phyloP scores from a whole-genome alignment of 495 filamentous ascomycete genomes.

The Penicillium herquei region DNA sequence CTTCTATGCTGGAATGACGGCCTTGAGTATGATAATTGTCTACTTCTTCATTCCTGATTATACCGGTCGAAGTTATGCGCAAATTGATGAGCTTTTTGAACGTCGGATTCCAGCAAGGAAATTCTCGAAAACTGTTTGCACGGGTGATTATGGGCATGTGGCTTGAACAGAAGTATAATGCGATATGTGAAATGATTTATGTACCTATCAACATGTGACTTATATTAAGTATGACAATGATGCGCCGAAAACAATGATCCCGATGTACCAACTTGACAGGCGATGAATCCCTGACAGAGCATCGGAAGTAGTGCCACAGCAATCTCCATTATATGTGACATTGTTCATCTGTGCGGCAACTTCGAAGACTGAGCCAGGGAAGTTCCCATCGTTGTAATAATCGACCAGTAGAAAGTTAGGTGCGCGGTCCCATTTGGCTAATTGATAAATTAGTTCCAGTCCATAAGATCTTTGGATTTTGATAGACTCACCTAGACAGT shows the following conservation, averaged over 20 bases:
- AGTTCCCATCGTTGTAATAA: constrained; percentile 73
- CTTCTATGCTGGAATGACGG: too few relatives aligned
- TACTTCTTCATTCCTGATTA: too few relatives aligned
- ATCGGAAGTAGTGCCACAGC: constrained; percentile 61
- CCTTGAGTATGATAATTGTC: too few relatives aligned
- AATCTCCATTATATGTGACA: constrained; percentile 72
- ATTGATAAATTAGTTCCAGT: constrained; percentile 11
- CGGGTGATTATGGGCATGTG: too few relatives aligned
- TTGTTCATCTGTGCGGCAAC: constrained; percentile 84
- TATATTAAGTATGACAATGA: neutral
- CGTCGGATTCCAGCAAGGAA: too few relatives aligned
- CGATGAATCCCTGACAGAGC: constrained; percentile 11
- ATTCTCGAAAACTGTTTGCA: too few relatives aligned
- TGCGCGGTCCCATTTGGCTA: constrained; percentile 61
- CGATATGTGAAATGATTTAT: neutral
- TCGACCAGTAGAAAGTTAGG: constrained; percentile 91
- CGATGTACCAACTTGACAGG: neutral
- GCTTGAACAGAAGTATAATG: too few relatives aligned
- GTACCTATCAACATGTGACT: neutral
- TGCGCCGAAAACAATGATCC: neutral
- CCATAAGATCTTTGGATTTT: too few relatives aligned
- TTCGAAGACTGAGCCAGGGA: constrained; percentile 80
- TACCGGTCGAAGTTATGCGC: too few relatives aligned
- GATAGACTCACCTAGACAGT: constrained; percentile 59
- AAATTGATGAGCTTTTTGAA: too few relatives aligned